These are phyloP conservation scores for Pichia sp. DNA, from an alignment of 1,139 yeast species.

Conservation along the genomic window DNA sequence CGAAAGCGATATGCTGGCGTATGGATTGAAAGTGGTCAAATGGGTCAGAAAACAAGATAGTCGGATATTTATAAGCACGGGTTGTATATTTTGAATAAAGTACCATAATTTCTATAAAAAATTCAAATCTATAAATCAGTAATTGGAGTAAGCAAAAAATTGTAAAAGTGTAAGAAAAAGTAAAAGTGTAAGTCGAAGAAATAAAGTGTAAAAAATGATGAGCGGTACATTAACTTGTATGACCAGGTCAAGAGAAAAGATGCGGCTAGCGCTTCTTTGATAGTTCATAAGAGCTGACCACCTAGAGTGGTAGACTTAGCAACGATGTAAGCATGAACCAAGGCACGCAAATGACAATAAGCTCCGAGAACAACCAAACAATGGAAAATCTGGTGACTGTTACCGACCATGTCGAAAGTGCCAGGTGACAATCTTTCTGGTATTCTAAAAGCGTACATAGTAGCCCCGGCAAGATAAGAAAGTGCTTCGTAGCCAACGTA, in stretches of 20 bases:
- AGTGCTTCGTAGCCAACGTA: constrained; percentile 70
- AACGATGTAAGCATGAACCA: constrained; percentile 55
- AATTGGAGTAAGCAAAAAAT: background rate
- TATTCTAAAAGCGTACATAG: constrained; percentile 67
- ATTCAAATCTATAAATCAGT: background rate
- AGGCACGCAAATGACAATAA: constrained; percentile 63
- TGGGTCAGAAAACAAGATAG: constrained; percentile 59
- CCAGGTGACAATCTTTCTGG: constrained; percentile 77
- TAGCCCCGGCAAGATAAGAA: constrained; percentile 75
- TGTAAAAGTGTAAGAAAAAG: background rate
- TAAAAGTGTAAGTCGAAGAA: background rate
- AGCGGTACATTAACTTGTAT: background rate
- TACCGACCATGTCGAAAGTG: constrained; percentile 66
- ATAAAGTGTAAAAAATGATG: background rate
- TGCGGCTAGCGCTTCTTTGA: background rate
- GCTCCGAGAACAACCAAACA: constrained; percentile 80
- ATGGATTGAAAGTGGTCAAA: constrained; percentile 48
- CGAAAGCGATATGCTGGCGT: constrained; percentile 43
- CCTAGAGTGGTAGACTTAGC: constrained; percentile 36
- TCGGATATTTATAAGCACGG: constrained; percentile 44
- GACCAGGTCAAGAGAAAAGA: too few relatives aligned
- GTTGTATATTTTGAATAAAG: constrained; percentile 3
- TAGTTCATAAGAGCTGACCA: constrained; percentile 7
- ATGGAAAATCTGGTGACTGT: constrained; percentile 88
- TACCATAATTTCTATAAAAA: constrained; percentile 1